phyloP scores from a whole-genome alignment of 2,329 filamentous ascomycete genomes.

The Penicillium capsulatum region DNA sequence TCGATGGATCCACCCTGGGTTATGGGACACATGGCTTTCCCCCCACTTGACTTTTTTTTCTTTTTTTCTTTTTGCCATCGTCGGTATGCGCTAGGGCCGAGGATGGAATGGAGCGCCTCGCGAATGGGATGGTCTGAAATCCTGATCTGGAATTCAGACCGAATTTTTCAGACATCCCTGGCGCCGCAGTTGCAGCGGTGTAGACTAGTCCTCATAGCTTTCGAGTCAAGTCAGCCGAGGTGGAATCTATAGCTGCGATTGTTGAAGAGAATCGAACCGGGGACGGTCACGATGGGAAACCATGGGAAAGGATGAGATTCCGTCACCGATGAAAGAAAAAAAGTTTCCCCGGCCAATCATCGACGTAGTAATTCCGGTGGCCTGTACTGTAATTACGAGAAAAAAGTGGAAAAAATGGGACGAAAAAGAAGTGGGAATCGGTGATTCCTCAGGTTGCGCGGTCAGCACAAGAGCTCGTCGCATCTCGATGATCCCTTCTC shows the following conservation, averaged over 20 bases:
- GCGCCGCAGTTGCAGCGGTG: too few relatives aligned
- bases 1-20: slow-evolving; percentile 10
- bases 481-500: slow-evolving; percentile 22
- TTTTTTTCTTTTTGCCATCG: slow-evolving; percentile 10
- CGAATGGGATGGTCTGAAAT: slow-evolving; percentile 12
- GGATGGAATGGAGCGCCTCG: slow-evolving; percentile 17
- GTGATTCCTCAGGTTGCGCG: slow-evolving; percentile 21
- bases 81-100: slow-evolving; percentile 22
- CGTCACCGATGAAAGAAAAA: slow-evolving; percentile 8
- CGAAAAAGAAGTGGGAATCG: slow-evolving; percentile 5
- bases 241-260: too few relatives aligned
- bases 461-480: slow-evolving; percentile 18
- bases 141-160: neutral
- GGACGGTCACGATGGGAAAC: neutral
- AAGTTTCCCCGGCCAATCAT: slow-evolving; percentile 23
- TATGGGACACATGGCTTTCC: slow-evolving; percentile 22
- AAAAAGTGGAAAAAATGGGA: slow-evolving; percentile 13
- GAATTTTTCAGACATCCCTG: too few relatives aligned
- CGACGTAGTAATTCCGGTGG: slow-evolving; percentile 19
- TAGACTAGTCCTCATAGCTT: too few relatives aligned
- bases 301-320: slow-evolving; percentile 6
- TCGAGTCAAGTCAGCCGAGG: too few relatives aligned
- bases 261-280: too few relatives aligned
- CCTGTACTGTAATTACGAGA: slow-evolving; percentile 14
- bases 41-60: slow-evolving; percentile 7